Base-by-base conservation (phyloP, 345 rosid species). In the Turritis glabra region DNA sequence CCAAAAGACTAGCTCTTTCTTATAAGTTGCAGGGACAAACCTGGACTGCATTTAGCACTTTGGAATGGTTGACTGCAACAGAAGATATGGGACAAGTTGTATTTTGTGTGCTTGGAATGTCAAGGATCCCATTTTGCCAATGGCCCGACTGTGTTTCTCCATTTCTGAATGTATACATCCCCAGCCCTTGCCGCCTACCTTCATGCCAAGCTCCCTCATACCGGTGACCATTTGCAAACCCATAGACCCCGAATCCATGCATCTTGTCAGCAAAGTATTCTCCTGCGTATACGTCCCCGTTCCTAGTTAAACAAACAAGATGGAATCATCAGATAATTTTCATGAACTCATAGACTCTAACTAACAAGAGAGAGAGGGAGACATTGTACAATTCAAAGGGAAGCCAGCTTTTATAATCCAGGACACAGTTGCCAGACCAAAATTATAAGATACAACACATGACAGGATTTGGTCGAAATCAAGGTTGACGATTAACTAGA, bases 121-220 rank as follows among this genome's bases (percentile, higher is more conserved):
- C 88, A 26, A 91, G 95, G 73, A 84, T 78, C 29, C 98, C 98
- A 81, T 87, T 90, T 70, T 88, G 88, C 98, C 98, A 94, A 80
- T 91, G 97, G 75, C 98, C 98, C 7, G 98, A 82, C 75, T 91
- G 96, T 44, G 93, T 85, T 78, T 94, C 98, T 71, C 97, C 96
- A 80, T 89, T 91, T 80, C 96, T 84, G 79, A 91, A 94, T 2
- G 97, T 88, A 78, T 94, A 91, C 97, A 88, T 91, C 51, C 98
- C 97, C 58, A 94, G 97, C 53, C 97, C 98, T 83, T 94, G 93
- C 79, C 98, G 79, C 73, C 92, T 84, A 67, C 98, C 95, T 81
- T 94, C 98, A 77, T 94, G 97, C 97, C 97, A 91, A 37, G 97
- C 96, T 74, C 98, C 98, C 73, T 90, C 98, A n/a, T 88, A 91